Evolutionary conservation across 768 basidiomycete species (phyloP), one percentile per base, ranked within the genome.

Genomic region (Porphyrellus cyaneotinctus): DNA sequence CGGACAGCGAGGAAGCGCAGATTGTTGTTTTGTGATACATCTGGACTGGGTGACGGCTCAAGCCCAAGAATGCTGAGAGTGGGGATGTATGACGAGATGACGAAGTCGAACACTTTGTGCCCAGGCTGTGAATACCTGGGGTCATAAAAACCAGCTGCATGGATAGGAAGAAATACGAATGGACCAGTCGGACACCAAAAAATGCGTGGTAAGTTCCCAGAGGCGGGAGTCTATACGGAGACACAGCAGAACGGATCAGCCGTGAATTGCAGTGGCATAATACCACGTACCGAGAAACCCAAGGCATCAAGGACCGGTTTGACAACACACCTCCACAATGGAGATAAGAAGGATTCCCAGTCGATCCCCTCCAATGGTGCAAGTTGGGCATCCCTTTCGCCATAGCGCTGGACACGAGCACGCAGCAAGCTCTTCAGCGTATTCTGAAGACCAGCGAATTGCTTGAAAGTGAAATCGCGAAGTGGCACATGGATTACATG

Each of bases 241-340:
- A n/a, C n/a, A n/a, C n/a, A n/a, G n/a, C n/a, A n/a, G n/a, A n/a
- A 17, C 1, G 26, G 11, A 12, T 37, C 13, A 20, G 17, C 17
- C n/a, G 22, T 20, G 4, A 12, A 14, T 13, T 43, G 10, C 22
- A 24, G 4, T 24, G n/a, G 11, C 6, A 1, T 12, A 13, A 15
- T 10, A 6, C 1, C 10, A 51, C 57, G 3, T 39, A 48, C 53
- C 7, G 50, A 36, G 17, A 58, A 17, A 13, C 14, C 38, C 6
- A 55, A 24, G 23, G 35, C 20, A 15, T 56, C 47, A 2, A 58
- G 43, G 2, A 56, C 47, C 4, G 46, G 54, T 17, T 45, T 42
- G 4, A 56, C 53, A 1, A 58, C 46, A 13, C 18, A 24, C 13
- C 23, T 50, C 57, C 57, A 58, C 37, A 58, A 14, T 8, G 13